Evolutionary conservation across 495 filamentous ascomycete genomes (phyloP).

Genomic region (Hypoxylon crocopeplum): DNA sequence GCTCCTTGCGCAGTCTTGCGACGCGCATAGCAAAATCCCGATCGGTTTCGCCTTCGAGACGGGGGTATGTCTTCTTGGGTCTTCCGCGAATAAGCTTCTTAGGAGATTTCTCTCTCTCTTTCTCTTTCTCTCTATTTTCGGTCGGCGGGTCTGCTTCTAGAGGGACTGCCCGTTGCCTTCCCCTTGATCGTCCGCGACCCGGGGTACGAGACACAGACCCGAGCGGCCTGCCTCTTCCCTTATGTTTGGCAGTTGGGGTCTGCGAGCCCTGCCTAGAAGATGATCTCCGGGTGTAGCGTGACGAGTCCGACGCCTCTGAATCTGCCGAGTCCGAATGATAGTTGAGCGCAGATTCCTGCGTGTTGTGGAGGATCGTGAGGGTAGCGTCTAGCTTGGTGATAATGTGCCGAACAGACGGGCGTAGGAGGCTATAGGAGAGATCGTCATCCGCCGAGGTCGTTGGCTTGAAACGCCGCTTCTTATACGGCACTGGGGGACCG

Average conservation of each 20-base stretch:
- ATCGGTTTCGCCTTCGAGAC: conserved; percentile 52
- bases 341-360: conserved; percentile 54
- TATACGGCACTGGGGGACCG: background rate
- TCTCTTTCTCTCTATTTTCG: background rate
- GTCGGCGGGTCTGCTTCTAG: background rate
- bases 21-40: conserved; percentile 49
- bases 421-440: conserved; percentile 62
- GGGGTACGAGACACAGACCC: conserved; percentile 3
- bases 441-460: conserved; percentile 61
- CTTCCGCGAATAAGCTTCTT: conserved; percentile 38
- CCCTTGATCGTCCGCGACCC: conserved; percentile 3
- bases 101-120: background rate
- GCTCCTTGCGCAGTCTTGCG: conserved; percentile 42
- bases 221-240: conserved; percentile 5
- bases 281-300: conserved; percentile 7
- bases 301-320: conserved; percentile 38
- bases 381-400: conserved; percentile 70
- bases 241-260: conserved; percentile 22
- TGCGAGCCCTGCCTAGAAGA: conserved; percentile 19
- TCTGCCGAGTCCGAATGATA: conserved; percentile 44
- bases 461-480: conserved; percentile 26
- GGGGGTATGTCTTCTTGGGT: conserved; percentile 46
- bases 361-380: conserved; percentile 69
- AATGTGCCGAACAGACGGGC: conserved; percentile 68
- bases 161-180: background rate